Percentiles rank a stretch among this genome's conserved stretches.
phyloP scores from a whole-genome alignment of 2,329 filamentous ascomycete genomes.

The Scorias spongiosa region DNA sequence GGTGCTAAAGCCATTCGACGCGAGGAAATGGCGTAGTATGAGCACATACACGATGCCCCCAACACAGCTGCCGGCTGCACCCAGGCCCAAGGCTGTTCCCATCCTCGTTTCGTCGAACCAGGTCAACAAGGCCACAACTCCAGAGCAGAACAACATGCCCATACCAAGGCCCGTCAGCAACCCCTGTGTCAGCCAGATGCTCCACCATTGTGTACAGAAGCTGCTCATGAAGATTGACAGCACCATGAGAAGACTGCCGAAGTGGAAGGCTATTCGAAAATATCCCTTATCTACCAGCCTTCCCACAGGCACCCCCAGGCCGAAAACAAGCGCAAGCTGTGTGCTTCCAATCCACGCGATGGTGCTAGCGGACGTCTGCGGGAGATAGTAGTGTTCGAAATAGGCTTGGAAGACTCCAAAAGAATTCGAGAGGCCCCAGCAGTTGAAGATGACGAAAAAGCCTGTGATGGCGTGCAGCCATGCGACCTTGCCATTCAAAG shows the following conservation, averaged over 20 bases:
- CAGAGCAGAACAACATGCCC: slow-evolving; percentile 19
- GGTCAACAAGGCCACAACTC: slow-evolving; percentile 17
- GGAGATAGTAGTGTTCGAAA: slow-evolving; percentile 13
- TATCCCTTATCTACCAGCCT: slow-evolving; percentile 18
- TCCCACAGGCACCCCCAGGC: slow-evolving; percentile 18
- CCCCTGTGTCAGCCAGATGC: slow-evolving; percentile 20
- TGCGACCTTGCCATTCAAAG: slow-evolving; percentile 11
- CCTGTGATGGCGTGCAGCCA: slow-evolving; percentile 12
- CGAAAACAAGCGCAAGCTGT: slow-evolving; percentile 21
- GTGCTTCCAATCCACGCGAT: slow-evolving; percentile 24
- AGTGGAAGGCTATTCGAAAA: slow-evolving; percentile 17
- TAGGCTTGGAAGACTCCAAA: slow-evolving; percentile 22
- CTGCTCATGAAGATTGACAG: slow-evolving; percentile 12
- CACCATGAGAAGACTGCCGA: slow-evolving; percentile 16
- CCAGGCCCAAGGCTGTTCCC: slow-evolving; percentile 19
- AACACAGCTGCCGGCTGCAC: slow-evolving; percentile 19
- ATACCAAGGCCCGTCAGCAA: slow-evolving; percentile 18
- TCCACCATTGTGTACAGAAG: slow-evolving; percentile 12
- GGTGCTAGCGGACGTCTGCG: slow-evolving; percentile 6
- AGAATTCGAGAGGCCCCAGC: slow-evolving; percentile 17
- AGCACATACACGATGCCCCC: slow-evolving; percentile 21
- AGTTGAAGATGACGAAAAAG: slow-evolving; percentile 14
- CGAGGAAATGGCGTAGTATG: slow-evolving; percentile 17
- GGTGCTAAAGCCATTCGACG: slow-evolving; percentile 16
- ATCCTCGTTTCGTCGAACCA: slow-evolving; percentile 22